These are phyloP conservation scores for Globisporangium parvum DNA, from an alignment of 352 stramenopile genomes.

Conservation along the genomic window DNA sequence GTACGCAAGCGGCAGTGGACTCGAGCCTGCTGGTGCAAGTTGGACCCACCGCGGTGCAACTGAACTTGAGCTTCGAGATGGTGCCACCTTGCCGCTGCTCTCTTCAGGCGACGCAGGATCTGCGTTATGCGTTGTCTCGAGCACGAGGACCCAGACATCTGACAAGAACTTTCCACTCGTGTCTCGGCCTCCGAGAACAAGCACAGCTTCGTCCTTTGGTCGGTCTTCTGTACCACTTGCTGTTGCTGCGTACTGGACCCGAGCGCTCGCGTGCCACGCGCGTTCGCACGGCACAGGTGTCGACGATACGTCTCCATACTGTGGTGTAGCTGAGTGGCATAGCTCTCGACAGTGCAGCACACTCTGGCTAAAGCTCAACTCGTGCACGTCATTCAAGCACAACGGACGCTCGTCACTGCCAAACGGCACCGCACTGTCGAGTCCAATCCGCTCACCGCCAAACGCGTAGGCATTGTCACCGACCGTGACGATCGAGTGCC, in stretches of 20 bases:
- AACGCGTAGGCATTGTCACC: conserved; percentile 40
- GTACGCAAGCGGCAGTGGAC: conserved; percentile 42
- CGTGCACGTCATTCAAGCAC: conserved; percentile 31
- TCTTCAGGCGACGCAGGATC: not conserved
- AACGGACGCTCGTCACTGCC: not conserved
- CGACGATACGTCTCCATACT: conserved; percentile 2
- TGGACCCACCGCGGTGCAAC: conserved; percentile 25
- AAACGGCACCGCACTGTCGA: not conserved
- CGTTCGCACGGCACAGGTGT: conserved; percentile 12
- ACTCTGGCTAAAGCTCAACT: conserved; percentile 33
- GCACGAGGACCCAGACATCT: conserved; percentile 41
- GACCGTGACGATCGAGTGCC: conserved; percentile 42
- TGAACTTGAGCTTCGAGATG: not conserved
- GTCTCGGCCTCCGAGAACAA: conserved; percentile 46
- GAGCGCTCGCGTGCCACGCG: conserved; percentile 40
- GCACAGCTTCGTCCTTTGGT: conserved; percentile 23
- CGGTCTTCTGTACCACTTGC: conserved; percentile 8
- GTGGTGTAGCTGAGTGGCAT: not conserved
- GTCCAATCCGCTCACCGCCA: conserved; percentile 34
- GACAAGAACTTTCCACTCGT: conserved; percentile 22
- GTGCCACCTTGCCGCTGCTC: conserved; percentile 1
- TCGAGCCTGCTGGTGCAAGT: conserved; percentile 37
- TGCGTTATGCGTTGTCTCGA: conserved; percentile 11
- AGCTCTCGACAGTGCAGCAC: conserved; percentile 38
- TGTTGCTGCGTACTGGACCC: conserved; percentile 13